phyloP scores from a whole-genome alignment of 1,284 basidiomycete genomes.

The Puccinia novopanici region DNA sequence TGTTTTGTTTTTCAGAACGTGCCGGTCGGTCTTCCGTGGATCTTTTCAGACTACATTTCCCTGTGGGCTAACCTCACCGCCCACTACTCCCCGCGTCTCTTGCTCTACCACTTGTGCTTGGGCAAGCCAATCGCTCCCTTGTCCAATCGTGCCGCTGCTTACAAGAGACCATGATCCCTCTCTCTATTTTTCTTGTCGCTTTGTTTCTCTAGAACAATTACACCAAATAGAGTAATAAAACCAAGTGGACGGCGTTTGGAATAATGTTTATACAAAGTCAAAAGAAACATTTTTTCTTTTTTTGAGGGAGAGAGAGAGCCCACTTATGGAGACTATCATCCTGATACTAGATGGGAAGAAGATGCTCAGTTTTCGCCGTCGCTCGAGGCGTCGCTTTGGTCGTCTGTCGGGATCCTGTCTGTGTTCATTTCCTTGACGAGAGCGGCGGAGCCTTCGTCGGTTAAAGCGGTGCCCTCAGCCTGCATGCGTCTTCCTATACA shows the following conservation, averaged over 20 bases:
- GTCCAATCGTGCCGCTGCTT: conserved; percentile 23
- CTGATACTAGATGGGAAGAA: too few relatives aligned
- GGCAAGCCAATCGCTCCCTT: conserved; percentile 48
- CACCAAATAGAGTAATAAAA: too few relatives aligned
- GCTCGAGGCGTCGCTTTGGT: conserved; percentile 10
- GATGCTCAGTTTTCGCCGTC: conserved; percentile 17
- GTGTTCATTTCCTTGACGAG: conserved; percentile 48
- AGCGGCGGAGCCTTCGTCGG: conserved; percentile 36
- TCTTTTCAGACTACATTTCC: conserved; percentile 49
- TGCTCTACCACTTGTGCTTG: conserved; percentile 35
- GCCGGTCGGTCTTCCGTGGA: conserved; percentile 46
- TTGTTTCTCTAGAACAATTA: too few relatives aligned
- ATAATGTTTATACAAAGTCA: too few relatives aligned
- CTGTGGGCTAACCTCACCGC: conserved; percentile 44
- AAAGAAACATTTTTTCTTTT: too few relatives aligned
- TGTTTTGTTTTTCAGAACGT: conserved; percentile 21
- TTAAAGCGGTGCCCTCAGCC: conserved; percentile 12
- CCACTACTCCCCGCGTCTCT: conserved; percentile 42
- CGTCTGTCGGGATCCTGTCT: not conserved
- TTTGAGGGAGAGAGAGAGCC: too few relatives aligned
- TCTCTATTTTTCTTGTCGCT: too few relatives aligned
- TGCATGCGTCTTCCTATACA: conserved; percentile 47
- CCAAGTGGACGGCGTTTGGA: too few relatives aligned
- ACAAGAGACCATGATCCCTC: conserved; percentile 18
- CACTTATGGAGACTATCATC: too few relatives aligned